phyloP scores from a whole-genome alignment of 257 asterid genomes.

The Nicotiana undulata region DNA sequence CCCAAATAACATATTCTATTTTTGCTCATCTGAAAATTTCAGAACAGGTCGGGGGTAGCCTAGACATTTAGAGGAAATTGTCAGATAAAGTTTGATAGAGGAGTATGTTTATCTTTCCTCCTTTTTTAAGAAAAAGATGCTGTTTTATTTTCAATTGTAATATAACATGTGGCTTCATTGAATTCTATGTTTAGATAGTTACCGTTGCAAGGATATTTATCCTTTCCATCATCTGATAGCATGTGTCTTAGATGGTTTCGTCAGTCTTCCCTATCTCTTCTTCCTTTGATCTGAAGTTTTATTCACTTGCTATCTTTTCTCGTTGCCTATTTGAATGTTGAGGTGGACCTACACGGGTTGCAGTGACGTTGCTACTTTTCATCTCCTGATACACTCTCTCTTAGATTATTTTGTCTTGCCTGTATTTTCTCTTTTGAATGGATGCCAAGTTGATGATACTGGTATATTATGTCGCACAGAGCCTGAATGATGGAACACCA shows the following conservation, averaged over 20 bases:
- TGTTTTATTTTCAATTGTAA: background rate
- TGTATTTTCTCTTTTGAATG: conserved; percentile 2
- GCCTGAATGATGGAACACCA: conserved; percentile 97
- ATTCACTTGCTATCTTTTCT: background rate
- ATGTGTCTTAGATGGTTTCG: background rate
- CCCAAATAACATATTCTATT: background rate
- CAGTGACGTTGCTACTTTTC: background rate
- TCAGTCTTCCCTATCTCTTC: background rate
- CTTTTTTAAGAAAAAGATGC: background rate
- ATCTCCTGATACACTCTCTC: background rate
- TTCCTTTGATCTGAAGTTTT: background rate
- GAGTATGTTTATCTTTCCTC: background rate
- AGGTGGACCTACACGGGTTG: background rate
- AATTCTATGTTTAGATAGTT: background rate
- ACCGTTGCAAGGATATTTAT: background rate
- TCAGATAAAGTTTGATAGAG: background rate
- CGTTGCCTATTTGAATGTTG: background rate
- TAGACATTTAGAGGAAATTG: background rate
- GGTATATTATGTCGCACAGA: conserved; percentile 33
- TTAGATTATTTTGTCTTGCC: background rate
- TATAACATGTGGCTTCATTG: background rate
- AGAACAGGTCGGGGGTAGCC: background rate
- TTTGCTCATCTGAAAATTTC: background rate
- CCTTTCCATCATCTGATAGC: background rate
- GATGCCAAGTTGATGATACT: conserved; percentile 8